Evolutionary conservation across 169 alveolate genomes (phyloP).

Genomic region (Plasmodium berghei): DNA sequence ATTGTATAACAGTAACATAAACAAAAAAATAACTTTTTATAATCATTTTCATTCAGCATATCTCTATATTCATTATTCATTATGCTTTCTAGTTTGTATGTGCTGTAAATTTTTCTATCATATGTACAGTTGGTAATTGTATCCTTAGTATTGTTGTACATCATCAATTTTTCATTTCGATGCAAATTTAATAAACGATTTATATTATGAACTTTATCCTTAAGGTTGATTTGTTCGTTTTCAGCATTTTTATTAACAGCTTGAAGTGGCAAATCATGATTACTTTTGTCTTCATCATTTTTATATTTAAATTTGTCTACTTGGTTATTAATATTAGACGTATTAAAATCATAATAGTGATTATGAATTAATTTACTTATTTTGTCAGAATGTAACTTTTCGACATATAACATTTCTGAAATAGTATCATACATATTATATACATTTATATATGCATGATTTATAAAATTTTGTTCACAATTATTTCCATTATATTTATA

Average conservation of each 20-base stretch:
- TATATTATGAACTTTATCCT: background rate
- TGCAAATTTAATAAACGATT: background rate
- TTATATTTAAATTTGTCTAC: background rate
- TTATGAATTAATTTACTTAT: conserved; percentile 13
- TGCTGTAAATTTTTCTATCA: too few species aligned
- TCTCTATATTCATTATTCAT: background rate
- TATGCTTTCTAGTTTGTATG: too few species aligned
- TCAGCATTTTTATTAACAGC: background rate
- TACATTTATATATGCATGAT: conserved; percentile 7
- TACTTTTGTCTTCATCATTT: background rate
- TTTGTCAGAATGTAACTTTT: conserved; percentile 15
- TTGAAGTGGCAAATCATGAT: background rate
- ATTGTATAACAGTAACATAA: conserved; percentile 33
- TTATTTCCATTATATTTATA: background rate
- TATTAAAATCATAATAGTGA: background rate
- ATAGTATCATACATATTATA: conserved; percentile 21
- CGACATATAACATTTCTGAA: conserved; percentile 32
- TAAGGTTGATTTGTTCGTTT: background rate
- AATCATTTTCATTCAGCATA: background rate
- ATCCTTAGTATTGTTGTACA: background rate
- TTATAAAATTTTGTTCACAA: conserved; percentile 10
- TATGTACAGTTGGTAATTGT: background rate
- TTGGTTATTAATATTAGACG: background rate
- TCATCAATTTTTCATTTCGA: background rate
- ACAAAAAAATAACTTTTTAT: conserved; percentile 20